phyloP scores from a whole-genome alignment of 192 early-diverging fungal species.

The Backusella tarrabulga region DNA sequence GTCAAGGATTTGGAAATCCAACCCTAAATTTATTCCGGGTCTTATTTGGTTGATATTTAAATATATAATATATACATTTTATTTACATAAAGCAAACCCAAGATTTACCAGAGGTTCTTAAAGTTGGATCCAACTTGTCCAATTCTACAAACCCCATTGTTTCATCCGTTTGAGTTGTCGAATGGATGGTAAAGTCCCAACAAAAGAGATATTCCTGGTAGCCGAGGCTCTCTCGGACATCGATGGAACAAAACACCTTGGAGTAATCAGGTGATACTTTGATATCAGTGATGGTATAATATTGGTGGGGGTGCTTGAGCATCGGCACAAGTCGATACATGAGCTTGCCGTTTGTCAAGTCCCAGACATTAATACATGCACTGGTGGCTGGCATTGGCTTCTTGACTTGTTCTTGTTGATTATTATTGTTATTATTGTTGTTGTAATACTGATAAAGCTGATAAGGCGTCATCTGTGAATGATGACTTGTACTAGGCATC shows the following conservation, averaged over 20 bases:
- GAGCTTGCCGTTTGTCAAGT: slow-evolving; percentile 39
- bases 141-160: neutral
- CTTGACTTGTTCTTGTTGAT: neutral
- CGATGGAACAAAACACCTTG: slow-evolving; percentile 20
- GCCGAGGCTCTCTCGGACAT: neutral
- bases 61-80: neutral
- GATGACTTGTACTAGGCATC: neutral
- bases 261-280: slow-evolving; percentile 17
- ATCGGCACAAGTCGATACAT: slow-evolving; percentile 41
- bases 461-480: slow-evolving; percentile 14
- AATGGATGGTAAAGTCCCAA: slow-evolving; percentile 20
- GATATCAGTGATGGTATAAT: slow-evolving; percentile 25
- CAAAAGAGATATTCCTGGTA: slow-evolving; percentile 19
- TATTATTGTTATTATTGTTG: neutral
- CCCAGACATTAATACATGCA: slow-evolving; percentile 51
- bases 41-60: neutral
- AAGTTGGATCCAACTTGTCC: neutral
- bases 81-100: slow-evolving; percentile 24
- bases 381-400: slow-evolving; percentile 20
- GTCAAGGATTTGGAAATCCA: neutral
- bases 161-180: neutral
- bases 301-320: neutral
- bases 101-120: slow-evolving; percentile 6
- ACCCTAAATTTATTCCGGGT: neutral
- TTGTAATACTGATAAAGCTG: slow-evolving; percentile 20